phyloP scores from a whole-genome alignment of 257 asterid species.

The Galeopsis tetrahit region DNA sequence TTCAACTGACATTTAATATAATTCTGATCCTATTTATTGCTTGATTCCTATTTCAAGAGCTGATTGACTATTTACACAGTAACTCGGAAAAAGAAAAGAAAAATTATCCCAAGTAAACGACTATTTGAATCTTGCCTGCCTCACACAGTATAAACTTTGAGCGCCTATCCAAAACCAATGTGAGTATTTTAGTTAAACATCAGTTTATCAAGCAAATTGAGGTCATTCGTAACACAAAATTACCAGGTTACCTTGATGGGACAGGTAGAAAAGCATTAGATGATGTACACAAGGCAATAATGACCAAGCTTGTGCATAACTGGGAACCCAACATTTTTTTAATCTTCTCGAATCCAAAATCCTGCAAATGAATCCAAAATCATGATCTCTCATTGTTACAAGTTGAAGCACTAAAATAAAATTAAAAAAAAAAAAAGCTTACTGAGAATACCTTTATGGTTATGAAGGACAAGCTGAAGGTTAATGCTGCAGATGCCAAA shows the following conservation, averaged over 20 bases:
- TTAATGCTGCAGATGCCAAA: constrained; percentile 59
- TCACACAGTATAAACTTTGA: constrained; percentile 1
- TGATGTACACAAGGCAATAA: constrained; percentile 56
- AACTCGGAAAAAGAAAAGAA: background rate
- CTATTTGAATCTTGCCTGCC: constrained; percentile 16
- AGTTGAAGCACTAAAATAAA: constrained; percentile 18
- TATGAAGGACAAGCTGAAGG: constrained; percentile 65
- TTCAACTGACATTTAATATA: background rate
- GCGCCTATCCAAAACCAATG: constrained; percentile 8
- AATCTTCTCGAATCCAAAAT: constrained; percentile 55
- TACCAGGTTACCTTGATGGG: constrained; percentile 54
- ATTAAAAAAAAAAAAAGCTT: background rate
- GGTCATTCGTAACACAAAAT: constrained; percentile 15
- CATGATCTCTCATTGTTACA: constrained; percentile 6
- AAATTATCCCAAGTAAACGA: background rate
- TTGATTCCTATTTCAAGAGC: background rate
- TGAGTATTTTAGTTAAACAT: background rate
- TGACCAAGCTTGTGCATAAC: constrained; percentile 56
- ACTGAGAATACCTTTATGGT: constrained; percentile 56
- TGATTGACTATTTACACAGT: background rate
- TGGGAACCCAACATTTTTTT: constrained; percentile 57
- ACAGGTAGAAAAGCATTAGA: constrained; percentile 52
- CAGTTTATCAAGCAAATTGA: constrained; percentile 18
- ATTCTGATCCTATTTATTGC: background rate
- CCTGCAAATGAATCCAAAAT: constrained; percentile 49